A percentile compares a stretch with the other conserved stretches of the same genome.
These are phyloP conservation scores for Geotrichum aggregatum DNA, from an alignment of 1,139 yeast species.

Conservation along the genomic window DNA sequence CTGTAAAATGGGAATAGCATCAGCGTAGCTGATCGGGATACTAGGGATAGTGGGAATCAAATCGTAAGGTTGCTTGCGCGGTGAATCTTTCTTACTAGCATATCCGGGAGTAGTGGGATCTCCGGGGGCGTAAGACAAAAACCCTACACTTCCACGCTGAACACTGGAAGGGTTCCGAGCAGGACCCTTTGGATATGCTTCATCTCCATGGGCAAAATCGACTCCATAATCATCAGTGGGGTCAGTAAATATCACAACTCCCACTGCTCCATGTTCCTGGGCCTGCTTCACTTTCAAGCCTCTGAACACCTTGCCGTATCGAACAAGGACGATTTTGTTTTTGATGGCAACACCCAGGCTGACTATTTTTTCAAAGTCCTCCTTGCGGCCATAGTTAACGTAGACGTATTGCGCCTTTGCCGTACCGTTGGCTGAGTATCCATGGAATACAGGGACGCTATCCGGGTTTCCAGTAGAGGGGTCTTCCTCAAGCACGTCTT, in stretches of 20 bases:
- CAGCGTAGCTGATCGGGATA: constrained; percentile 57
- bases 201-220: constrained; percentile 48
- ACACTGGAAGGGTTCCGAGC: constrained; percentile 66
- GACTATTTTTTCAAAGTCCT: constrained; percentile 49
- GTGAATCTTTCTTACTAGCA: constrained; percentile 53
- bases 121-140: constrained; percentile 72
- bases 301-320: constrained; percentile 58
- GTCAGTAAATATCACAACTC: constrained; percentile 57
- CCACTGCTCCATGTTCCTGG: constrained; percentile 57
- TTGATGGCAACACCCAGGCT: constrained; percentile 46
- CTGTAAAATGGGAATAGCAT: constrained; percentile 54
- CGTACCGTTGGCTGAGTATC: constrained; percentile 63
- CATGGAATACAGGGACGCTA: constrained; percentile 58
- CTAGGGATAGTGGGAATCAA: constrained; percentile 59
- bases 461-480: constrained; percentile 54
- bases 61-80: constrained; percentile 46
- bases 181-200: constrained; percentile 61
- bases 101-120: constrained; percentile 88
- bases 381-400: constrained; percentile 57
- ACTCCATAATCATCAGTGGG: constrained; percentile 58
- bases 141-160: constrained; percentile 81
- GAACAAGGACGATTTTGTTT: constrained; percentile 54
- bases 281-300: constrained; percentile 68
- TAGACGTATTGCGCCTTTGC: constrained; percentile 55
- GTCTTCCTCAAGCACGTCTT: constrained; percentile 71